phyloP scores from a whole-genome alignment of 129 eudicot genomes.

The Lactuca saligna region DNA sequence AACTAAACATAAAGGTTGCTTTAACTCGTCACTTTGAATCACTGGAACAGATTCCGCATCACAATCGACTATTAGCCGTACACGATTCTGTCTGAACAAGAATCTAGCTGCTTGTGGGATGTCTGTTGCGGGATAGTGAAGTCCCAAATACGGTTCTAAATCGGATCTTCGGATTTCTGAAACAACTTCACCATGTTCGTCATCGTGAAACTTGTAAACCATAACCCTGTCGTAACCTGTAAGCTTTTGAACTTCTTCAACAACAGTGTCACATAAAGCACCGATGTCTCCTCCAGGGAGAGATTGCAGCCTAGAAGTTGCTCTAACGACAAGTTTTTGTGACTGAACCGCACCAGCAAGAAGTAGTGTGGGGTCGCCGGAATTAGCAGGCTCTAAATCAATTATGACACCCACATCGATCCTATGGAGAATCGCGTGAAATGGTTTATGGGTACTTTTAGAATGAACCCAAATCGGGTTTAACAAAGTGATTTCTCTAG shows the following conservation, averaged over 20 bases:
- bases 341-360: slow-evolving; percentile 63
- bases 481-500: slow-evolving; percentile 51
- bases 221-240: slow-evolving; percentile 77
- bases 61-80: slow-evolving; percentile 64
- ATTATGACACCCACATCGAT: slow-evolving; percentile 68
- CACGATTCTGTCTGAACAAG: slow-evolving; percentile 68
- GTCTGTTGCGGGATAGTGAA: slow-evolving; percentile 76
- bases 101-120: slow-evolving; percentile 78
- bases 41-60: slow-evolving; percentile 42
- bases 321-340: slow-evolving; percentile 60
- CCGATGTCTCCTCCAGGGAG: slow-evolving; percentile 68
- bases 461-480: slow-evolving; percentile 77
- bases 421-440: slow-evolving; percentile 70
- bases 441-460: slow-evolving; percentile 44
- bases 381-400: slow-evolving; percentile 72
- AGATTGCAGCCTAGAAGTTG: slow-evolving; percentile 57
- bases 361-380: slow-evolving; percentile 49
- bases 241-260: slow-evolving; percentile 66
- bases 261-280: slow-evolving; percentile 57
- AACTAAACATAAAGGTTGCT: slow-evolving; percentile 55
- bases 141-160: slow-evolving; percentile 65
- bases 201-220: slow-evolving; percentile 77
- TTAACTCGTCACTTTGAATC: slow-evolving; percentile 45
- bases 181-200: slow-evolving; percentile 70
- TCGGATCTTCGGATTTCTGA: slow-evolving; percentile 58